Conservation (phyloP, 2,329 filamentous ascomycete genomes). For the Cryphonectria japonica region DNA sequence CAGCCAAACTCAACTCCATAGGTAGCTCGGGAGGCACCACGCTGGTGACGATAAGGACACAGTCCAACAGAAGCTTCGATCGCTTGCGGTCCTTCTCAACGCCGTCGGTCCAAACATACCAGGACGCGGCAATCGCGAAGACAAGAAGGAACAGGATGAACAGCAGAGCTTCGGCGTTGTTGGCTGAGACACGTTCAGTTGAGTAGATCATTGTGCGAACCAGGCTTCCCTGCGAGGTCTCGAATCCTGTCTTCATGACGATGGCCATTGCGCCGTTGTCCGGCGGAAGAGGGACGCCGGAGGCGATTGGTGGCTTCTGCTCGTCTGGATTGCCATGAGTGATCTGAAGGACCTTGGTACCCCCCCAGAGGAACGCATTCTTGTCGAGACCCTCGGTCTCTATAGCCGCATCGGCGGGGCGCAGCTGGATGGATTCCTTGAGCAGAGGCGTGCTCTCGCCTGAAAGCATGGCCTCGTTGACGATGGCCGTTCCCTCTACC, state of each 20-base stretch:
- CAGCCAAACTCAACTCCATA: slow-evolving; percentile 96
- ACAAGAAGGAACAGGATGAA: slow-evolving; percentile 97
- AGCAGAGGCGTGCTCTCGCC: slow-evolving; percentile 96
- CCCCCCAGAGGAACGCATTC: slow-evolving; percentile 94
- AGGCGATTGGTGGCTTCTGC: slow-evolving; percentile 70
- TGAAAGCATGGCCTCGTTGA: slow-evolving; percentile 99
- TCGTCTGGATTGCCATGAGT: slow-evolving; percentile 83
- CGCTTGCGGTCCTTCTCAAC: slow-evolving; percentile 93
- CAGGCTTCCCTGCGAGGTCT: slow-evolving; percentile 96
- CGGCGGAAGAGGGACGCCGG: slow-evolving; percentile 80
- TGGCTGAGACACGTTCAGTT: slow-evolving; percentile 97
- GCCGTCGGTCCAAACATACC: slow-evolving; percentile 99
- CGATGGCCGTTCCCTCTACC: slow-evolving; percentile 92
- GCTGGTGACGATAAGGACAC: slow-evolving; percentile 95
- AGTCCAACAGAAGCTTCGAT: slow-evolving; percentile 95
- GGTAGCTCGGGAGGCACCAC: slow-evolving; percentile 98
- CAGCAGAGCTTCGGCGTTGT: slow-evolving; percentile 92
- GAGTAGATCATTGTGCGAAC: slow-evolving; percentile 99
- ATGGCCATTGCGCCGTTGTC: slow-evolving; percentile 94
- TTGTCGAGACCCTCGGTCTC: slow-evolving; percentile 94
- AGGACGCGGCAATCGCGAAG: slow-evolving; percentile 95
- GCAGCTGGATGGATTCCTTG: slow-evolving; percentile 93
- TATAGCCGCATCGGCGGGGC: slow-evolving; percentile 77
- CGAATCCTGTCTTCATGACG: slow-evolving; percentile 96
- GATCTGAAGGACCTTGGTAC: slow-evolving; percentile 95